phyloP scores from a whole-genome alignment of 805 yeast genomes.

The Dipodascopsis tothii region DNA sequence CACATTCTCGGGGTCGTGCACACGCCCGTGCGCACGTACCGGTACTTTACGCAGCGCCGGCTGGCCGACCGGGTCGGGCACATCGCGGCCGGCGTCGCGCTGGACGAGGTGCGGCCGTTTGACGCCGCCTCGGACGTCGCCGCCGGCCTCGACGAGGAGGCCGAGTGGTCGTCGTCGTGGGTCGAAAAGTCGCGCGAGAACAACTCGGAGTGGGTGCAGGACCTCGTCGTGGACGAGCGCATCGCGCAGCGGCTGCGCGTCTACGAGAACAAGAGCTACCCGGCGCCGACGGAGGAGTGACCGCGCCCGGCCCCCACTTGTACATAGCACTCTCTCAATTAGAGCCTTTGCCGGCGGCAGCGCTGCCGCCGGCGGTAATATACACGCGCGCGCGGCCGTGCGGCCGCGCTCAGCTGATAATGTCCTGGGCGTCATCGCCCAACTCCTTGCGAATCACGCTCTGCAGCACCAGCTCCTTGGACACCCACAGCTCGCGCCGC shows the following conservation, averaged over 20 bases:
- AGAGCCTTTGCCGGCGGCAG: too few species aligned
- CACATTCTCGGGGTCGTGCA: constrained; percentile 70
- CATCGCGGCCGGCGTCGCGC: constrained; percentile 47
- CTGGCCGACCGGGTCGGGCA: constrained; percentile 59
- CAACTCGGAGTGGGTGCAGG: constrained; percentile 82
- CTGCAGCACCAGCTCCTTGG: constrained; percentile 33
- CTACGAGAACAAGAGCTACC: too few species aligned
- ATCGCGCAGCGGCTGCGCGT: constrained; percentile 43
- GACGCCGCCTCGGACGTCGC: constrained; percentile 36
- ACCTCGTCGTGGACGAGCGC: constrained; percentile 61
- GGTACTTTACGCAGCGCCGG: constrained; percentile 69
- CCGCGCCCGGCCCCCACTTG: too few species aligned
- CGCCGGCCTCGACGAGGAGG: constrained; percentile 55
- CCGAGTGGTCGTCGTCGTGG: constrained; percentile 84
- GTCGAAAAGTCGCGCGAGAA: constrained; percentile 64
- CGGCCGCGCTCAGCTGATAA: neutral
- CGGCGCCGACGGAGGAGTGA: too few species aligned
- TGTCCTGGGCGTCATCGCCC: constrained; percentile 23
- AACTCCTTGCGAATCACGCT: constrained; percentile 25
- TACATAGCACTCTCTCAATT: neutral
- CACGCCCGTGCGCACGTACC: constrained; percentile 65
- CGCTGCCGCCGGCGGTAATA: too few species aligned
- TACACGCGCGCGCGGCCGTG: too few species aligned
- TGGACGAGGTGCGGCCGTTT: constrained; percentile 50
- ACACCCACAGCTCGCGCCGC: constrained; percentile 28